Evolutionary conservation across 2,329 filamentous ascomycete genomes (phyloP).

Genomic region (Alternaria consortialis): DNA sequence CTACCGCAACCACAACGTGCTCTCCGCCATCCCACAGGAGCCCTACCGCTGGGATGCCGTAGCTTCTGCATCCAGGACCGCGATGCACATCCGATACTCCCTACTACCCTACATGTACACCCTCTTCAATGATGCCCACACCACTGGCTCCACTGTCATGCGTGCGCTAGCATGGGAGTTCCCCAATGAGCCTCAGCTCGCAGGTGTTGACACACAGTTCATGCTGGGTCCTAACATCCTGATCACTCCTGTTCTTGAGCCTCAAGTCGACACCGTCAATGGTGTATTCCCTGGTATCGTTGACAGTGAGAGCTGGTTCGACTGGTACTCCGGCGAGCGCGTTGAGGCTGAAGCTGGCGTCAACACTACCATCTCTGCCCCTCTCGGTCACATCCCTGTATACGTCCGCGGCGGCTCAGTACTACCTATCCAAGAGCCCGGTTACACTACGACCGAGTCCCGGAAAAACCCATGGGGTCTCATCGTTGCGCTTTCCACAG

Average conservation of each 20-base stretch:
- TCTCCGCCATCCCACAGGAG: constrained; percentile 71
- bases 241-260: constrained; percentile 72
- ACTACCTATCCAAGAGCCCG: constrained; percentile 73
- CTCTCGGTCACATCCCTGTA: constrained; percentile 74
- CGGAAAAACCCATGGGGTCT: constrained; percentile 73
- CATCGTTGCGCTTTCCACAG: constrained; percentile 66
- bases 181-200: constrained; percentile 73
- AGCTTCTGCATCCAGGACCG: constrained; percentile 68
- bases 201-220: constrained; percentile 74
- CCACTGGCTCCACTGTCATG: constrained; percentile 74
- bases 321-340: constrained; percentile 76
- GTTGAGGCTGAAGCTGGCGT: constrained; percentile 62
- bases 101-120: constrained; percentile 82
- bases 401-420: constrained; percentile 74
- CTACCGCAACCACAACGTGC: constrained; percentile 77
- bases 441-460: constrained; percentile 70
- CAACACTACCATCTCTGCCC: constrained; percentile 69
- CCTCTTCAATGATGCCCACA: constrained; percentile 72
- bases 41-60: constrained; percentile 76
- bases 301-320: constrained; percentile 73
- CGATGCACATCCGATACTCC: constrained; percentile 75
- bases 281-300: constrained; percentile 75
- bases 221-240: constrained; percentile 72
- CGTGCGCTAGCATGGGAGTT: constrained; percentile 79
- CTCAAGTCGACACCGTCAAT: constrained; percentile 67